Evolutionary conservation across 257 asterid species (phyloP), one percentile per base, ranked within the genome.

Genomic region (Petunia secreta): DNA sequence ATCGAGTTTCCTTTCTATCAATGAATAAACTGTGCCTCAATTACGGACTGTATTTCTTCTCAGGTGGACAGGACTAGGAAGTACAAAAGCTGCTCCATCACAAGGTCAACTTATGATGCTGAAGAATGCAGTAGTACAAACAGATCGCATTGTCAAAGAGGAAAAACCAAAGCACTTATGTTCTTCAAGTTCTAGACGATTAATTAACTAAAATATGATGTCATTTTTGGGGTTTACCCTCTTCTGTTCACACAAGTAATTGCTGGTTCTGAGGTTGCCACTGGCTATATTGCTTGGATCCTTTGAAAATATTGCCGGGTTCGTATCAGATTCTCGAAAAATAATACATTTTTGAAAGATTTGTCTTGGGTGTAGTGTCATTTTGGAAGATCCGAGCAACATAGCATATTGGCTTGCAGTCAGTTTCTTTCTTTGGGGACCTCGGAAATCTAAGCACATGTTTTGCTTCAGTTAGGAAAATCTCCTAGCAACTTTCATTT

Each of bases 381-480:
- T 1, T 52, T 50, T 50, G 14, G 55, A 50, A 8, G 55, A 50
- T 9, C 14, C 14, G 55, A 50, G 3, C 14, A 50, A 50, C 55
- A 9, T 52, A 52, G 10, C 10, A 52, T 25, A 25, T 25, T 25
- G 25, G 89, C 85, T 82, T 89, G 71, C 93, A 82, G 74, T 66
- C 86, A 16, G 75, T 88, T 75, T 78, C 93, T 6, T 84, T 89
- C 82, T 84, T 93, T 54, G 97, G 95, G 81, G 98, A 95, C 86
- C 88, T 89, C 44, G 91, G 90, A 54, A 97, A 93, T 81, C 85
- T 93, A 86, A 93, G 94, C 97, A 92, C 96, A 95, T 97, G 98
- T 95, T 95, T 95, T 92, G 99, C 97, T 90, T 95, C 99, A 93
- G 99, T 95, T 92, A 95, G 97, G 95, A 88, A 80, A 95, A 92